Evolutionary conservation across 2,329 filamentous ascomycete species (phyloP).

Genomic region (Aspergillus flavus): DNA sequence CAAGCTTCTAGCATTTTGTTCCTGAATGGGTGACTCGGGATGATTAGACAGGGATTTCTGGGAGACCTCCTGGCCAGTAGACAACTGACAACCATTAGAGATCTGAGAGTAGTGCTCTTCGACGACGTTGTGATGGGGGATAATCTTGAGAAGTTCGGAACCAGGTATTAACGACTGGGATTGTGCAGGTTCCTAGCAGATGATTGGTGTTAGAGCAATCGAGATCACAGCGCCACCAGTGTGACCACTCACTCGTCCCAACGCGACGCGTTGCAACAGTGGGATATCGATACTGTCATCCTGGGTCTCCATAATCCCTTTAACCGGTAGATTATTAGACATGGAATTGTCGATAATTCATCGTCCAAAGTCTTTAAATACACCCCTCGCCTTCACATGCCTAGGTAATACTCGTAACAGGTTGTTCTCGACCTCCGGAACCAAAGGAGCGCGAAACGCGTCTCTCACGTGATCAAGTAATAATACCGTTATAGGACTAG

Average conservation of each 20-base stretch:
- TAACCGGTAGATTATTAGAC: background rate
- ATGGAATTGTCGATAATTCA: background rate
- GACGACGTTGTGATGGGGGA: constrained; percentile 4
- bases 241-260: constrained; percentile 41
- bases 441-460: constrained; percentile 33
- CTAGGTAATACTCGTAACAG: too few relatives aligned
- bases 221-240: constrained; percentile 29
- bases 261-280: constrained; percentile 44
- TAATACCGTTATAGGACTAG: constrained; percentile 28
- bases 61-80: constrained; percentile 13
- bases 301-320: constrained; percentile 40
- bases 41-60: constrained; percentile 15
- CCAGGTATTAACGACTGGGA: constrained; percentile 26
- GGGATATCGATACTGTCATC: constrained; percentile 45
- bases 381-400: background rate
- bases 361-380: background rate
- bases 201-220: constrained; percentile 32
- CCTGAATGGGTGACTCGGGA: constrained; percentile 8
- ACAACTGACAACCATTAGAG: constrained; percentile 12
- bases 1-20: constrained; percentile 24
- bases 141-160: constrained; percentile 13
- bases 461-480: constrained; percentile 32
- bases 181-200: constrained; percentile 33
- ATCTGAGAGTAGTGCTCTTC: constrained; percentile 4
- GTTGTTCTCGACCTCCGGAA: constrained; percentile 10